Base-by-base conservation (phyloP, 2,329 filamentous ascomycete species). In the Botryosphaeria dothidea region DNA sequence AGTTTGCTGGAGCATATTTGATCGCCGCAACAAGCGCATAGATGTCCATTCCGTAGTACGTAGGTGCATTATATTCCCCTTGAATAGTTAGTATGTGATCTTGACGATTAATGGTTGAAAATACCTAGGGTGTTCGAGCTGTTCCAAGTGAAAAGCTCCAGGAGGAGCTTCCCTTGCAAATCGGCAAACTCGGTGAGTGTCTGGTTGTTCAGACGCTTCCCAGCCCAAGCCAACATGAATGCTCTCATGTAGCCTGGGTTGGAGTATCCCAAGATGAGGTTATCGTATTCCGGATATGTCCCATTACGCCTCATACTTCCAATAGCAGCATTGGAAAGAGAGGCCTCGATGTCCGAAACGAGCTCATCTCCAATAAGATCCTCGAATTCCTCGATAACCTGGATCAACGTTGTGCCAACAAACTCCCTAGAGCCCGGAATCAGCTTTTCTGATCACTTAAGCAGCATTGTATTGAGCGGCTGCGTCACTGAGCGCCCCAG, bases 241-340 rank as follows among this genome's bases (percentile, higher is more conserved):
- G 75, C 74, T 3, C 80, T 74, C 78, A 81, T 81, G 34, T 81
- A 70, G 1, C 48, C 70, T 1, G 80, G 80, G 67, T 83, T 83
- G 0, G 76, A 77, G 68, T 81, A 81, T 0, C 70, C 78, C 0
- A 79, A 67, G 7, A 74, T 76, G 4, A 78, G 68, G 66, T 80
- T 80, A 67, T 82, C 80, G 7, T 66, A 75, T 15, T 72, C 67
- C 0, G 78, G 79, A 43, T 70, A 78, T 1, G 75, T 75, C 2
- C 79, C 78, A 57, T 80, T 80, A 29, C 78, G 75, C 4, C 78
- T 73, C 75, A 80, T 80, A 15, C 72, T 74, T 3, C 78, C 78
- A 15, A 80, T 69, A 3, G 78, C 78, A 3, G 77, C 75, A 19
- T 70, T 71, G 17, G 76, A 76, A 0, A 81, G 68, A 1, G 74